Conservation (phyloP, 805 yeast genomes). For the Monosporozyma aerobia region DNA sequence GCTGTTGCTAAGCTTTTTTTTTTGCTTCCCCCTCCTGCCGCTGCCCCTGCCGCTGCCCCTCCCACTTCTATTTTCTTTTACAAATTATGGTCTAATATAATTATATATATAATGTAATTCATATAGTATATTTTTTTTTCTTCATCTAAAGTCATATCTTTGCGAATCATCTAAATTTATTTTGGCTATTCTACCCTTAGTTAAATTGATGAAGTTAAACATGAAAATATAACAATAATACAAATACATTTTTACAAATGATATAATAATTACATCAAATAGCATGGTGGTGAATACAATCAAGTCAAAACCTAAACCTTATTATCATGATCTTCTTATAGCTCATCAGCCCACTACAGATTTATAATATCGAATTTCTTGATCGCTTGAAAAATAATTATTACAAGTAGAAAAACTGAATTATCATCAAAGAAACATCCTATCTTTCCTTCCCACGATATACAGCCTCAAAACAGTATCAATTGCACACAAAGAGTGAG, state of each 20-base stretch:
- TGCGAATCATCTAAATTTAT: background rate
- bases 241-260: too few relatives aligned
- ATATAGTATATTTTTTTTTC: background rate
- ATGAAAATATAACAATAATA: too few relatives aligned
- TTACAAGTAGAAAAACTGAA: background rate
- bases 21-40: background rate
- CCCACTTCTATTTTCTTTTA: background rate
- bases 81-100: background rate
- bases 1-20: slow-evolving; percentile 38
- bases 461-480: background rate
- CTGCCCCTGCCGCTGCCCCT: background rate
- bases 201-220: too few relatives aligned
- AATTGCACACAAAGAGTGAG: background rate
- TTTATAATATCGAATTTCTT: background rate
- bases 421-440: background rate
- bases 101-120: background rate
- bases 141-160: background rate
- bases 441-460: background rate
- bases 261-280: too few relatives aligned
- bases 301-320: background rate
- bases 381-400: background rate
- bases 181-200: too few relatives aligned
- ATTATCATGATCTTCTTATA: background rate
- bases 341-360: too few relatives aligned
- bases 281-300: background rate